Evolutionary conservation across 2,329 filamentous ascomycete genomes (phyloP), one percentile per base, ranked within the genome.

Genomic region (Furcasterigmium furcatum): DNA sequence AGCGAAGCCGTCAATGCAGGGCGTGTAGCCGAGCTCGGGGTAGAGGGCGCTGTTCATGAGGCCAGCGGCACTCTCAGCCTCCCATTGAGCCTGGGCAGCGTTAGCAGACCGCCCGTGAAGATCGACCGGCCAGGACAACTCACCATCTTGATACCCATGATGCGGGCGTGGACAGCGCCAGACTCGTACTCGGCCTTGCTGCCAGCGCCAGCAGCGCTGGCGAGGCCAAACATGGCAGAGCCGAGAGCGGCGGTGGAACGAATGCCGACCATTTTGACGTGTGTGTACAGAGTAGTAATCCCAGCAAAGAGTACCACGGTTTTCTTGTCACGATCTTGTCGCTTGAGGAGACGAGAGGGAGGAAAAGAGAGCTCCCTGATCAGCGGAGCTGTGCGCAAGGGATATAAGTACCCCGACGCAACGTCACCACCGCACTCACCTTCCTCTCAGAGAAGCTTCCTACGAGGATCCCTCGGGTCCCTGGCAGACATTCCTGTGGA

Each of bases 1-100:
- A 3, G 70, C 73, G 7, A 67, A 55, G 4, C 74, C 74, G 21
- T 71, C 56, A 3, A 63, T 56, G 53, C 74, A 77, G 9, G 52
- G 52, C 5, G 64, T 63, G 50, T 64, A 70, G 22, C 63, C 61
- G 2, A 70, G 60, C 47, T 64, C 62, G 4, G 66, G 66, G 32
- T 63, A 70, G 16, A 57, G 58, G 1, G 59, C 53, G 44, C 63
- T 66, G 9, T 62, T 54, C 49, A 68, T 66, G 3, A 52, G 47
- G 24, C 67, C 67, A 9, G 60, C 55, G 5, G 54, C 62, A 20
- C 58, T 54, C 30, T 67, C 62, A 20, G 54, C 55, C 7, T 53
- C 59, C 65, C 65, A 67, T 43, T 59, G 58, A 32, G 51, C 58
- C 61, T 63, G 16, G 2, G 3, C n/a, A 29, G 16, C 13, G 39